Base-by-base conservation (phyloP, 768 basidiomycete species). In the Chlorophyllum brunneum region DNA sequence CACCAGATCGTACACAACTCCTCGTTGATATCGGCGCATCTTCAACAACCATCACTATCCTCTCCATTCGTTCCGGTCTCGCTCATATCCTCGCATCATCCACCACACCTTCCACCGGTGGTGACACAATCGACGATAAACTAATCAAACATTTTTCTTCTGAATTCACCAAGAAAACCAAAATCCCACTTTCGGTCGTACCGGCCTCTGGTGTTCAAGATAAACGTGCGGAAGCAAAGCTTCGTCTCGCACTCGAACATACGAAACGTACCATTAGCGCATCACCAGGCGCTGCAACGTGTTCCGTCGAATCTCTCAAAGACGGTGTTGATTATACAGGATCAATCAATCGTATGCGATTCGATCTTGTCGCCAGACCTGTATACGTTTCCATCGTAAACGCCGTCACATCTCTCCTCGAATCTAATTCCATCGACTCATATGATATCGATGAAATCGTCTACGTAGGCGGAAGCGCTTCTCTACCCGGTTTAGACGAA, bases 131-230 rank as follows among this genome's bases (percentile, higher is more conserved):
- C 61, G 91, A 93, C 69, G 80, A 82, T 54, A 81, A 85, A 63
- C 78, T 98, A 36, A 83, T 97, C 71, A 86, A 87, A 55, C 90
- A 89, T 75, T 97, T 99, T 67, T 84, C 89, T 48, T 85, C 92
- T 64, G 95, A 99, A 58, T 99, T 99, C 68, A 90, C 89, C 44
- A 98, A 98, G 72, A 99, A 97, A 74, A 94, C 88, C 15, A 92
- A 91, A 67, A 79, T 80, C 20, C 71, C 85, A 0, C 74, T 97
- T 37, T 70, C 77, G 7, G 76, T 92, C 13, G 80, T 74, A 48
- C 84, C 86, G 1, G 71, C 85, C 4, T 72, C 74, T 2, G 73
- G 81, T 18, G 58, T 72, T 15, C 72, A 74, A 27, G 88, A 94
- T 69, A 77, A 82, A 61, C 89, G 97, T 20, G 91, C 95, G 0